A percentile compares a stretch with the other conserved stretches of the same genome.
Conservation (phyloP, 192 early-diverging fungal genomes). For the Coemansia sp. region DNA sequence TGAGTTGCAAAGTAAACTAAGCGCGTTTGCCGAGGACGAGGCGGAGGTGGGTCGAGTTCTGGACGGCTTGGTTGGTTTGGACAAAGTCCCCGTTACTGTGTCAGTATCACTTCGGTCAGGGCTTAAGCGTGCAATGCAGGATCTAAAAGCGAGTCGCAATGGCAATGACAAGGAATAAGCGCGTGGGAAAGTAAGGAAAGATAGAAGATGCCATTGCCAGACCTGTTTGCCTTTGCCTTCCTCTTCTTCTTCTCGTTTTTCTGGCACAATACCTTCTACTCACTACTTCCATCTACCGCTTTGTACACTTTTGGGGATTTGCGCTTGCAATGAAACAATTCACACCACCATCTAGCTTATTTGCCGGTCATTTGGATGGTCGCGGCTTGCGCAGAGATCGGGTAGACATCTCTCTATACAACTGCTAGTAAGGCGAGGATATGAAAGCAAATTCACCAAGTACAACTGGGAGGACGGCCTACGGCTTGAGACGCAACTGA, state of each 20-base stretch:
- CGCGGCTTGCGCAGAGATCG: background rate
- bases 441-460: slow-evolving; percentile 59
- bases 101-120: slow-evolving; percentile 23
- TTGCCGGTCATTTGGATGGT: background rate
- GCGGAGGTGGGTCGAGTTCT: slow-evolving; percentile 11
- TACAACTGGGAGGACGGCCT: slow-evolving; percentile 87
- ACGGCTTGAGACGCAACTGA: slow-evolving; percentile 77
- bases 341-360: background rate
- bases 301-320: background rate
- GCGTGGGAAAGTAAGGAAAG: background rate
- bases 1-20: slow-evolving; percentile 18
- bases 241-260: background rate
- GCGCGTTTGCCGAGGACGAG: slow-evolving; percentile 13
- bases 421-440: slow-evolving; percentile 14
- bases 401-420: background rate
- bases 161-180: background rate
- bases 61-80: slow-evolving; percentile 17
- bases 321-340: background rate
- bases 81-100: slow-evolving; percentile 23
- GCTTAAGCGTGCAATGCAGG: slow-evolving; percentile 14
- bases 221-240: background rate
- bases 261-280: background rate
- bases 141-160: slow-evolving; percentile 9
- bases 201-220: background rate
- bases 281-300: background rate